Base-by-base conservation (phyloP, 331 rosid genomes). In the Rhamnella rubrinervis region DNA sequence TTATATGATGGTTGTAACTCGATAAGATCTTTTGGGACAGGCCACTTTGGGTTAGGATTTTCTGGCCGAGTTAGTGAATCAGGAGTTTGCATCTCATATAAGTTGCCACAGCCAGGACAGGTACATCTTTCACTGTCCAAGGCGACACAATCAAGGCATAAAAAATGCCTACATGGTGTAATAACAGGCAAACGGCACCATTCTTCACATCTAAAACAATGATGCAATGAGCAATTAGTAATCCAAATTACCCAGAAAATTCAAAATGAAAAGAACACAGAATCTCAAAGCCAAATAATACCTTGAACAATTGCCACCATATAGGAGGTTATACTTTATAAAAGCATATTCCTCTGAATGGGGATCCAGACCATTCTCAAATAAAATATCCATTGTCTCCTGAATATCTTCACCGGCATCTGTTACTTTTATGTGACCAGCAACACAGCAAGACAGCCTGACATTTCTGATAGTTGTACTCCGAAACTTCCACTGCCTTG, bases 381-480 rank as follows among this genome's bases (percentile, higher is more conserved):
- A 91, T 74, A 95, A 77, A 77, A 83, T 70, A 83, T 89, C 98
- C 98, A 95, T 91, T 15, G 98, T 89, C 82, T 95, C 98, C 82
- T 91, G 96, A 82, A 95, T 91, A 89, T 95, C 98, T 86, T 91
- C 84, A 57, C 97, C 98, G 56, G 97, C 92, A 64, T 95, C 96
- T 67, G 91, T 81, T 68, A 95, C 91, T 89, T 95, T 95, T 80
- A 95, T 91, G 78, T 95, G 98, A 63, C 98, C 98, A 71, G 97
- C 87, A 66, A 95, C 98, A 74, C 98, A 95, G 73, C 98, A 95
- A 15, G 98, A 91, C 44, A 95, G 88, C 78, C 98, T 87, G 56
- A 95, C 90, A 78, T 91, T 95, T 78, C 82, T 86, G 39, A 86
- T 76, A 39, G 96, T 91, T 73, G 86, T 82, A 79, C 83, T 75